Percentiles rank a stretch among this genome's conserved stretches.
These are phyloP conservation scores for Fusarium brevicatenulatum DNA, from an alignment of 2,329 filamentous ascomycete species.

Conservation along the genomic window DNA sequence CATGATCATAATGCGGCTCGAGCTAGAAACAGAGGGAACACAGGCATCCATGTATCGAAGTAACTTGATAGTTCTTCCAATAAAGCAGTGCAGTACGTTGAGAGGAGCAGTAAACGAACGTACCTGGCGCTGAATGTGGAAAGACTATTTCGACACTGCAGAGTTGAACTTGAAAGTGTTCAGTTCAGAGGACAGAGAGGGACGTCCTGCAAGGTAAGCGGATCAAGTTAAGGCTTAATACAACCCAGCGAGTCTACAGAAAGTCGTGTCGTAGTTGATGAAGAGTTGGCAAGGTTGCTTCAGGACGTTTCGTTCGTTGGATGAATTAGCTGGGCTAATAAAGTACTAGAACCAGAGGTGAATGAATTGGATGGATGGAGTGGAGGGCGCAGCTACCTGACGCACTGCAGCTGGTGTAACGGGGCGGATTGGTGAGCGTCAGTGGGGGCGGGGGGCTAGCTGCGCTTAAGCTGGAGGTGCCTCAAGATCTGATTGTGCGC, in stretches of 20 bases:
- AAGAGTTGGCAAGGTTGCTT: conserved; percentile 26
- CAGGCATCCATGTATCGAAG: background rate
- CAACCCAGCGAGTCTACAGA: conserved; percentile 13
- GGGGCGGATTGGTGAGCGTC: conserved; percentile 19
- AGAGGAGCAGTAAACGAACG: conserved; percentile 12
- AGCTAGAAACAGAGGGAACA: background rate
- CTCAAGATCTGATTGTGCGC: conserved; percentile 11
- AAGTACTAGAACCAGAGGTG: background rate
- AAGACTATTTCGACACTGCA: conserved; percentile 1
- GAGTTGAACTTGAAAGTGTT: background rate
- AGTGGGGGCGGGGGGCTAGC: conserved; percentile 34
- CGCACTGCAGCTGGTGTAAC: conserved; percentile 1
- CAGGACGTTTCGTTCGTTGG: conserved; percentile 27
- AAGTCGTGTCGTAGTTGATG: conserved; percentile 38
- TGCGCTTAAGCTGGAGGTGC: conserved; percentile 25
- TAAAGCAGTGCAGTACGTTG: background rate
- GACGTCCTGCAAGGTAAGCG: background rate
- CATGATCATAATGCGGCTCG: background rate
- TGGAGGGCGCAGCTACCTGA: conserved; percentile 7
- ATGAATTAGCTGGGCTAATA: conserved; percentile 4
- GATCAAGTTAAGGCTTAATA: conserved; percentile 16
- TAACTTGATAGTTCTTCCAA: background rate
- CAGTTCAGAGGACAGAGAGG: background rate
- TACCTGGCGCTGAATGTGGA: conserved; percentile 23
- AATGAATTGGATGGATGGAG: background rate